Base-by-base conservation (phyloP, 2,329 filamentous ascomycete species). In the Nigrospora sphaerica region DNA sequence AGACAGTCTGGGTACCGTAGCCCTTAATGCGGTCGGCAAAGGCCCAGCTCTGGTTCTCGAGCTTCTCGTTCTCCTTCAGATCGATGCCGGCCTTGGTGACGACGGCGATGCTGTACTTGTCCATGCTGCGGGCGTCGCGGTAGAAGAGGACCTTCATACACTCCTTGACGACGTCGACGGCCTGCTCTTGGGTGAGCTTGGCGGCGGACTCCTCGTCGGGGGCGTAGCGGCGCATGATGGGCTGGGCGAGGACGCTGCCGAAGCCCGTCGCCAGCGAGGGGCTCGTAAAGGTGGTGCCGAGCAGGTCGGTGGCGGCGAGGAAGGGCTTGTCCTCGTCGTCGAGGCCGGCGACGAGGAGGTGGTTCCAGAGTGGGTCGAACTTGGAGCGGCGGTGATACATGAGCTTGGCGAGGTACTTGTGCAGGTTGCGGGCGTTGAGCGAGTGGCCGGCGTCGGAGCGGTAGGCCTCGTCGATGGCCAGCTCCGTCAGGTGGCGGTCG, bases 71-170 rank as follows among this genome's bases (percentile, higher is more conserved):
- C 69, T 95, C 82, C 66, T 84, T 85, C 55, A 96, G 65, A 46
- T 95, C 86, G 49, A 97, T 83, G n/a, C 87, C 89, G 42, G 89
- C 88, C 70, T 89, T 86, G 46, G 88, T 93, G 47, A 98, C 78
- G 46, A 97, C 78, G 17, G 92, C 92, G 64, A 97, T 84, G 54
- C 88, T 93, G 74, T 96, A 98, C 57, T 80, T 78, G 70, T 96
- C 90, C 70, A 93, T 72, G 72, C 88, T 95, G 67, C 93, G 83
- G 39, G 93, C 93, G 70, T 98, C 93, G 59, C 93, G 81, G 76
- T 98, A 98, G 75, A 88, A 98, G 50, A 98, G 77, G 45, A 97
- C 92, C 80, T 97, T 97, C 88, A 98, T 91, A 70, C 90, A 95
- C 72, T 95, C 87, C 74, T 86, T 86, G 62, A 98, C 71, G 36